A percentile compares a stretch with the other conserved stretches of the same genome.
These are phyloP conservation scores for Suillus fuscotomentosus DNA, from an alignment of 768 basidiomycete genomes.

Conservation along the genomic window DNA sequence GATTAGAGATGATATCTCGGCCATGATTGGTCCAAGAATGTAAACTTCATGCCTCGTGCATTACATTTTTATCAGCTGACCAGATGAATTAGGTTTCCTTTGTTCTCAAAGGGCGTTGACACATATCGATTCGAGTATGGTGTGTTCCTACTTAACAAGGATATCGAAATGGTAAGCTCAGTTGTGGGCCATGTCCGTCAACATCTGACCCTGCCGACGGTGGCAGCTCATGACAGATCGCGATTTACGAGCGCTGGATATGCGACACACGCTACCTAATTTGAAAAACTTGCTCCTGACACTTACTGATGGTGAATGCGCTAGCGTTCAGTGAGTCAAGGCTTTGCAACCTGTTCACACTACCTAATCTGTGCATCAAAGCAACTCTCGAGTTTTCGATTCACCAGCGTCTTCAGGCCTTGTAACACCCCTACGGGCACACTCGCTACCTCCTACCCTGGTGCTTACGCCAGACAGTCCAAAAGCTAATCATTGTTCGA, in stretches of 20 bases:
- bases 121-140: conserved; percentile 97
- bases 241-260: conserved; percentile 85
- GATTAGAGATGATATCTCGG: conserved; percentile 89
- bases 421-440: conserved; percentile 20
- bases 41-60: conserved; percentile 39
- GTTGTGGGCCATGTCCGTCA: background rate
- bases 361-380: conserved; percentile 15
- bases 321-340: conserved; percentile 43
- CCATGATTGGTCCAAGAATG: conserved; percentile 95
- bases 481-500: conserved; percentile 21
- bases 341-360: conserved; percentile 3
- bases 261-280: conserved; percentile 95
- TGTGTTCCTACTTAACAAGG: conserved; percentile 94
- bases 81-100: conserved; percentile 70
- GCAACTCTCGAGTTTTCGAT: conserved; percentile 18
- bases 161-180: conserved; percentile 82
- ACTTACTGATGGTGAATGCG: conserved; percentile 67
- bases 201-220: conserved; percentile 7
- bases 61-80: conserved; percentile 12
- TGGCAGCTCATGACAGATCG: conserved; percentile 85
- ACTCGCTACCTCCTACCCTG: conserved; percentile 13
- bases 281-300: conserved; percentile 91
- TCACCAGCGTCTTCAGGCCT: conserved; percentile 22
- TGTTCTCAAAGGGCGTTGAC: conserved; percentile 94
- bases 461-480: conserved; percentile 24